Evolutionary conservation across 2,329 filamentous ascomycete genomes (phyloP).

Genomic region (Fusarium poae): DNA sequence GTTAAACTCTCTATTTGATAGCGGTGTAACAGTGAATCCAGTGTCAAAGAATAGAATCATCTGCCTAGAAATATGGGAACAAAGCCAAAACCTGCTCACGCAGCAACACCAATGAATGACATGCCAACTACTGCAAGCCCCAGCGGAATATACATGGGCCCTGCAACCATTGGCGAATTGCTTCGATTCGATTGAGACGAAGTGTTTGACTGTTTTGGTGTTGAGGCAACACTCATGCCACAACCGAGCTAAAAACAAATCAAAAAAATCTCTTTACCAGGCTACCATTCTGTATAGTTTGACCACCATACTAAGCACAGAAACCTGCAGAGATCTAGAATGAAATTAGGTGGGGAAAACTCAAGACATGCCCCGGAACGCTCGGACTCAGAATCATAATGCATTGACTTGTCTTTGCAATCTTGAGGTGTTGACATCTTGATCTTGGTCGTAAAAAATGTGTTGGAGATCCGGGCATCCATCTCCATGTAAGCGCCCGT

Average conservation of each 20-base stretch:
- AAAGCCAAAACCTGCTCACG: slow-evolving; percentile 5
- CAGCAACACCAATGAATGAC: slow-evolving; percentile 15
- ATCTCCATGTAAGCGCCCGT: slow-evolving; percentile 27
- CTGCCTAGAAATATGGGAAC: slow-evolving; percentile 44
- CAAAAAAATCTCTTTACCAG: slow-evolving; percentile 20
- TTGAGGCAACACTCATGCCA: slow-evolving; percentile 22
- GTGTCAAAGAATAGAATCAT: slow-evolving; percentile 39
- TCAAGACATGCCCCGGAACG: slow-evolving; percentile 33
- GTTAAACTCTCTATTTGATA: slow-evolving; percentile 9
- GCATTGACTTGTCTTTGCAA: not conserved
- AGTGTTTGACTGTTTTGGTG: slow-evolving; percentile 16
- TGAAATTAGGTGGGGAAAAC: slow-evolving; percentile 21
- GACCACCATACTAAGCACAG: slow-evolving; percentile 1
- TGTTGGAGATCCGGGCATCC: slow-evolving; percentile 7
- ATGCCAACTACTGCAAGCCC: slow-evolving; percentile 43
- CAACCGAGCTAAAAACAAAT: slow-evolving; percentile 21
- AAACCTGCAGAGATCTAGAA: slow-evolving; percentile 38
- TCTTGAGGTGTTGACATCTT: not conserved
- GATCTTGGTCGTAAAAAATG: slow-evolving; percentile 5
- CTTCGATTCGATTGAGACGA: slow-evolving; percentile 2
- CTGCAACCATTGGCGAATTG: slow-evolving; percentile 9
- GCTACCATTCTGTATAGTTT: not conserved
- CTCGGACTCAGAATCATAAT: slow-evolving; percentile 18
- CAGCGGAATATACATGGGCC: slow-evolving; percentile 19
- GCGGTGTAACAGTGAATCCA: slow-evolving; percentile 23